Evolutionary conservation across 2,329 filamentous ascomycete species (phyloP).

Genomic region (Anisogramma anomala): DNA sequence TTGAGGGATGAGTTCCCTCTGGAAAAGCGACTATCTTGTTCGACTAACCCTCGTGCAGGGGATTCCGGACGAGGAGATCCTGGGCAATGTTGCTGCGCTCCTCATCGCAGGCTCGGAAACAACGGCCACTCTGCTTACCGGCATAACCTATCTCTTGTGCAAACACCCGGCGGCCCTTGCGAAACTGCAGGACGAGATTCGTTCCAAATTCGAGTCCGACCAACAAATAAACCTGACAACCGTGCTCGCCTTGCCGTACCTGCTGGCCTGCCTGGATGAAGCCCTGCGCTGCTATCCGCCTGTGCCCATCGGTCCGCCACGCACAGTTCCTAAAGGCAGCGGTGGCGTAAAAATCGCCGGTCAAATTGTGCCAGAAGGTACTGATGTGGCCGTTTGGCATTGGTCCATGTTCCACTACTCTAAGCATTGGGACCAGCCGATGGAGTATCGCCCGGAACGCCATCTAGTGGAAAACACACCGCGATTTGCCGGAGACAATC

Average conservation of each 20-base stretch:
- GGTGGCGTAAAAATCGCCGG: too few relatives aligned
- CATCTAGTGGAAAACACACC: constrained; percentile 19
- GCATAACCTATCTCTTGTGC: constrained; percentile 21
- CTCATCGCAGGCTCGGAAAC: constrained; percentile 18
- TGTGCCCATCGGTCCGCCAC: constrained; percentile 11
- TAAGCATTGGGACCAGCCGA: constrained; percentile 25
- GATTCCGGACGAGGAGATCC: too few relatives aligned
- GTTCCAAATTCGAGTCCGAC: constrained; percentile 23
- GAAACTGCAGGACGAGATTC: constrained; percentile 27
- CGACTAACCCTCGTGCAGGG: too few relatives aligned
- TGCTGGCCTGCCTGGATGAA: constrained; percentile 29
- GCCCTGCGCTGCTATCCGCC: constrained; percentile 28
- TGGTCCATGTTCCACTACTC: constrained; percentile 22
- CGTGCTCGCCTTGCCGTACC: constrained; percentile 23
- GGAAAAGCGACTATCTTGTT: too few relatives aligned
- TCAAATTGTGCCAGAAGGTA: constrained; percentile 10
- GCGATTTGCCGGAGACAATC: constrained; percentile 20
- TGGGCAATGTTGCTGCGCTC: constrained; percentile 1
- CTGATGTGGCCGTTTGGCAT: constrained; percentile 22
- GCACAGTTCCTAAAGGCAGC: constrained; percentile 14
- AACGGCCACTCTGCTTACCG: constrained; percentile 16
- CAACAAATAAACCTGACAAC: constrained; percentile 27
- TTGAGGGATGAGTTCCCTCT: too few relatives aligned
- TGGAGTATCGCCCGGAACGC: constrained; percentile 26
- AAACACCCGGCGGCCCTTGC: constrained; percentile 21